Evolutionary conservation across 2,329 filamentous ascomycete species (phyloP).

Genomic region (Helicocarpus griseus): DNA sequence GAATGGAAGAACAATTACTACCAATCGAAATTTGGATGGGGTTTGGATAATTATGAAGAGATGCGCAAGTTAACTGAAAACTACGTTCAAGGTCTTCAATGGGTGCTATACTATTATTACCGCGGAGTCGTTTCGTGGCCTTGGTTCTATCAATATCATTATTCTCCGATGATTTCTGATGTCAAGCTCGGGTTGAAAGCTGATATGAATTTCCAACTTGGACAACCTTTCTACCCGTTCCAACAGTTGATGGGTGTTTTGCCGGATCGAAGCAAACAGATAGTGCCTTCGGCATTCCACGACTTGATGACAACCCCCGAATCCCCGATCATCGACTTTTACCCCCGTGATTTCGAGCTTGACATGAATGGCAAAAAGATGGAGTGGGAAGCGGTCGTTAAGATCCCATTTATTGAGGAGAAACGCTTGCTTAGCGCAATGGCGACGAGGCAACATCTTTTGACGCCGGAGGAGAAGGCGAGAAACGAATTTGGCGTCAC

Average conservation of each 20-base stretch:
- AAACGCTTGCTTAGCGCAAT: conserved; percentile 75
- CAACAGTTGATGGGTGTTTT: conserved; percentile 98
- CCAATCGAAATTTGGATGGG: conserved; percentile 81
- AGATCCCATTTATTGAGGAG: conserved; percentile 98
- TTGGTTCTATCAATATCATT: conserved; percentile 96
- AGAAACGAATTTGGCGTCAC: conserved; percentile 88
- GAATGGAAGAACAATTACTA: conserved; percentile 96
- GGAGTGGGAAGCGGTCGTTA: conserved; percentile 99
- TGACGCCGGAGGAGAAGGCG: conserved; percentile 67
- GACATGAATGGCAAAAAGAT: conserved; percentile 99
- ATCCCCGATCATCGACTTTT: conserved; percentile 96
- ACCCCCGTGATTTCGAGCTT: conserved; percentile 89
- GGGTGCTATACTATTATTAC: conserved; percentile 98
- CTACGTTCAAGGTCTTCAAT: conserved; percentile 94
- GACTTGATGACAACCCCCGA: conserved; percentile 82
- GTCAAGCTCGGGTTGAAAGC: conserved; percentile 80
- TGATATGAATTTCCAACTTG: conserved; percentile 83
- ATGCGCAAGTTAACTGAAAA: conserved; percentile 80
- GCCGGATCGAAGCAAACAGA: conserved; percentile 93
- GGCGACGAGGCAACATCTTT: conserved; percentile 66
- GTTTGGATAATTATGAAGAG: conserved; percentile 67
- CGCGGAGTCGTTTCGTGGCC: conserved; percentile 95
- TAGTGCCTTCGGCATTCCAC: conserved; percentile 80
- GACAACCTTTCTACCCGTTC: conserved; percentile 88
- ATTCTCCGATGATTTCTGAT: conserved; percentile 94